phyloP scores from a whole-genome alignment of 2,329 filamentous ascomycete genomes.

The Aspergillus intermedius region DNA sequence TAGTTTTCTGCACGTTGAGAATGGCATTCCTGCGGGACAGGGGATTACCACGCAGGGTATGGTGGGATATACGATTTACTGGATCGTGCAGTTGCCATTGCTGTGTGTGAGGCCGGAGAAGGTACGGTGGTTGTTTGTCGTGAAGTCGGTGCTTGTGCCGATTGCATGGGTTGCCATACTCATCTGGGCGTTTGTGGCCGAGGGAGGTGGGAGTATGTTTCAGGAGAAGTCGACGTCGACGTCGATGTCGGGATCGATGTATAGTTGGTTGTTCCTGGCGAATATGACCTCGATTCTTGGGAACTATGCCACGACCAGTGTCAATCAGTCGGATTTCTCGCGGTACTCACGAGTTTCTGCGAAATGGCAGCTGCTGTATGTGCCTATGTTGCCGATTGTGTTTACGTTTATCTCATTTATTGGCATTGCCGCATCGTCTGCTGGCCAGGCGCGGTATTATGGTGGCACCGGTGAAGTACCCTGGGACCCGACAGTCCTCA shows the following conservation, averaged over 20 bases:
- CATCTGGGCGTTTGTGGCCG: conserved; percentile 55
- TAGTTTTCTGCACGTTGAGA: conserved; percentile 30
- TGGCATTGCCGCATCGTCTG: conserved; percentile 35
- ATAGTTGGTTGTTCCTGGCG: conserved; percentile 50
- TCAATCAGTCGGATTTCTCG: conserved; percentile 54
- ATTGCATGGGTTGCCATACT: conserved; percentile 57
- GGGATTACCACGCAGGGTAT: conserved; percentile 43
- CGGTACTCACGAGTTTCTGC: conserved; percentile 45
- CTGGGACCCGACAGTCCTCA: conserved; percentile 40
- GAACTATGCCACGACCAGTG: conserved; percentile 47
- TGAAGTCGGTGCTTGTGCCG: conserved; percentile 44
- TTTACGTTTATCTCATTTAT: conserved; percentile 51
- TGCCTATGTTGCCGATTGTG: conserved; percentile 46
- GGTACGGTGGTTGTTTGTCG: conserved; percentile 31
- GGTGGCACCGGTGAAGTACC: conserved; percentile 23
- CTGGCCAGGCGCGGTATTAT: conserved; percentile 32
- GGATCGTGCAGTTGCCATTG: conserved; percentile 40
- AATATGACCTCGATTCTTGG: conserved; percentile 45
- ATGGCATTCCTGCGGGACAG: conserved; percentile 34
- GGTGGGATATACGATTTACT: conserved; percentile 41
- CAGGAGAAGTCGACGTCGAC: conserved; percentile 30
- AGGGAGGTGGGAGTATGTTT: conserved; percentile 47
- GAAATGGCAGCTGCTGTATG: conserved; percentile 46
- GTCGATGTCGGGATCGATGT: conserved; percentile 44
- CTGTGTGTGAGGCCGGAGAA: conserved; percentile 39